These are phyloP conservation scores for Xylaria venustula DNA, from an alignment of 495 filamentous ascomycete species.

Conservation along the genomic window DNA sequence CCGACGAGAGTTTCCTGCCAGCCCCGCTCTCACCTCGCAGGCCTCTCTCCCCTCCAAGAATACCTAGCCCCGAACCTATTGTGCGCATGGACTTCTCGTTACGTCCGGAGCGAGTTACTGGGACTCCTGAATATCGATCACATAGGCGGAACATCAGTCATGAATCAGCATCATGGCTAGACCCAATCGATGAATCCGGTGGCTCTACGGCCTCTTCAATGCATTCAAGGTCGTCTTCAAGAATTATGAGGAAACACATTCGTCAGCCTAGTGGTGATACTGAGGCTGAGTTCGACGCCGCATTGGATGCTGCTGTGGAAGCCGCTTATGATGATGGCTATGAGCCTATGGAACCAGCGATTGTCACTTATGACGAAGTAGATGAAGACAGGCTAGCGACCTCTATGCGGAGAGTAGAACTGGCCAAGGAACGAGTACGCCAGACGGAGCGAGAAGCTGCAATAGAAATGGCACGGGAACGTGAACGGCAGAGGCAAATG, in stretches of 20 bases:
- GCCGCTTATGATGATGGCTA: slow-evolving; percentile 93
- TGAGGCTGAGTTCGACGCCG: slow-evolving; percentile 92
- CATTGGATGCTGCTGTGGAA: slow-evolving; percentile 92
- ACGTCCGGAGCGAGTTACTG: slow-evolving; percentile 31
- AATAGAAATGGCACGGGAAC: slow-evolving; percentile 58
- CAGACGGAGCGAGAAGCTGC: slow-evolving; percentile 73
- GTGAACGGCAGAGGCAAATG: slow-evolving; percentile 44
- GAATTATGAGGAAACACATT: slow-evolving; percentile 64
- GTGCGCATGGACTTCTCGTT: slow-evolving; percentile 43
- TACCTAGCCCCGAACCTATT: slow-evolving; percentile 37
- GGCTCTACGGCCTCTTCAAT: slow-evolving; percentile 78
- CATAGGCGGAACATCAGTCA: slow-evolving; percentile 61
- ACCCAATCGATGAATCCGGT: slow-evolving; percentile 94
- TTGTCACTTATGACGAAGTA: slow-evolving; percentile 24
- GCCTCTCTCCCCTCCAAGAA: slow-evolving; percentile 41
- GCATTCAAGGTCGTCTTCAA: slow-evolving; percentile 72
- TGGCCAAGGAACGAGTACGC: slow-evolving; percentile 74
- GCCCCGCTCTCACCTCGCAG: slow-evolving; percentile 63
- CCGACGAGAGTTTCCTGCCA: slow-evolving; percentile 57
- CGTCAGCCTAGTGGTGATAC: slow-evolving; percentile 69
- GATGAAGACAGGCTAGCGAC: slow-evolving; percentile 53
- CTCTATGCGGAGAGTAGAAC: slow-evolving; percentile 67
- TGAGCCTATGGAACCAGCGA: slow-evolving; percentile 64
- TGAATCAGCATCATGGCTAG: slow-evolving; percentile 88
- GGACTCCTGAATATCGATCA: slow-evolving; percentile 25